Evolutionary conservation across 108 stramenopile genomes (phyloP).

Genomic region (Skeletonema potamos): DNA sequence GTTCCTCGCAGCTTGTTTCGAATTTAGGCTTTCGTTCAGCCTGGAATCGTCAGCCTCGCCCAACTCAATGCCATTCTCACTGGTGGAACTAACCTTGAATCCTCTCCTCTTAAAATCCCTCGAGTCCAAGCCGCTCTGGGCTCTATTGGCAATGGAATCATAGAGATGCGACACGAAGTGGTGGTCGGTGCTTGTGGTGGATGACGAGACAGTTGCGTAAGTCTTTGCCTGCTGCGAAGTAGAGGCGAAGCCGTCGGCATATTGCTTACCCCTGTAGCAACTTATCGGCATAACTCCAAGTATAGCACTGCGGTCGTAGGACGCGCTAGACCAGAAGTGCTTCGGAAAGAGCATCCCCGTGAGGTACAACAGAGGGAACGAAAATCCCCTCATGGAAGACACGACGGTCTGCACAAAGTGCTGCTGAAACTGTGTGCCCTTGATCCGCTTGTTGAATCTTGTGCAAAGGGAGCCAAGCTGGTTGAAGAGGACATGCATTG

Average conservation of each 20-base stretch:
- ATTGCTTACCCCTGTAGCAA: background rate
- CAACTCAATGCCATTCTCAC: background rate
- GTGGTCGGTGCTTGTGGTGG: background rate
- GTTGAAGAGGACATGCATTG: conserved; percentile 10
- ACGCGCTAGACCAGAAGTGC: conserved; percentile 2
- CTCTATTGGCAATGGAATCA: background rate
- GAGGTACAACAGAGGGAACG: conserved; percentile 4
- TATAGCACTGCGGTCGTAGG: conserved; percentile 1
- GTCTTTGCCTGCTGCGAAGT: background rate
- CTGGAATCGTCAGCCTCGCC: background rate
- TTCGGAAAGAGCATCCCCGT: background rate
- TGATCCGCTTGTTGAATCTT: conserved; percentile 5
- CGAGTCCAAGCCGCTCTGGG: background rate
- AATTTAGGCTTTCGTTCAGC: conserved; percentile 6
- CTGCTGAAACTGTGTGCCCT: conserved; percentile 2
- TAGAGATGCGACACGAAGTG: background rate
- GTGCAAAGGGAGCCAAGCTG: conserved; percentile 4
- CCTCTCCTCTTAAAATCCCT: background rate
- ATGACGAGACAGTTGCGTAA: background rate
- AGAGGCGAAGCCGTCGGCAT: conserved; percentile 7
- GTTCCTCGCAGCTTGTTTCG: conserved; percentile 3
- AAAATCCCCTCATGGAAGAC: background rate
- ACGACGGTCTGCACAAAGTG: conserved; percentile 13
- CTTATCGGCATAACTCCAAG: conserved; percentile 9
- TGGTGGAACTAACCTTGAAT: background rate